phyloP scores from a whole-genome alignment of 345 rosid species.

The Eucalyptus microcorys region DNA sequence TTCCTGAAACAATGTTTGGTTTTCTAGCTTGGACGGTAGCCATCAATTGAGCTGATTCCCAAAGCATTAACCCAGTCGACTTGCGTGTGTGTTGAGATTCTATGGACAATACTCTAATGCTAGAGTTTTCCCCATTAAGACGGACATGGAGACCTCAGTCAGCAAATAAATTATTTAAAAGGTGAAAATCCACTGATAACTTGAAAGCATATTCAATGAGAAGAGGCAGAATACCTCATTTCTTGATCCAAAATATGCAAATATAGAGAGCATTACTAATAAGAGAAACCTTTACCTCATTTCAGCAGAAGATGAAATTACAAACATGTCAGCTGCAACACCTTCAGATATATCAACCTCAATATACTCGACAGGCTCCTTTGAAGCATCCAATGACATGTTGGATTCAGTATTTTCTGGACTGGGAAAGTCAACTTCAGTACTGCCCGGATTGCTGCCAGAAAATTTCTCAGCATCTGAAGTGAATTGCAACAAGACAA shows the following conservation, averaged over 20 bases:
- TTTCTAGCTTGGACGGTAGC: slow-evolving; percentile 62
- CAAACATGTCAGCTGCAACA: slow-evolving; percentile 64
- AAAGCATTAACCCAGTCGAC: slow-evolving; percentile 85
- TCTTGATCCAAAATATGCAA: not conserved
- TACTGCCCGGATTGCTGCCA: not conserved
- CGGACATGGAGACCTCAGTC: slow-evolving; percentile 33
- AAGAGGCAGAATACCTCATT: not conserved
- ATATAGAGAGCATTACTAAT: not conserved
- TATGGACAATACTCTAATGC: slow-evolving; percentile 48
- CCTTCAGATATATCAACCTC: slow-evolving; percentile 74
- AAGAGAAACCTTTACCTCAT: slow-evolving; percentile 33
- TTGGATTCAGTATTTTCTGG: slow-evolving; percentile 6
- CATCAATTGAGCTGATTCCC: slow-evolving; percentile 89
- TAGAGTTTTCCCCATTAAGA: slow-evolving; percentile 23
- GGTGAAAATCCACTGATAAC: not conserved
- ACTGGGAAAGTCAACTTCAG: slow-evolving; percentile 4
- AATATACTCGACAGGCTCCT: slow-evolving; percentile 1
- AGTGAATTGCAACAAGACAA: not conserved
- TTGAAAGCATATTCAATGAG: not conserved
- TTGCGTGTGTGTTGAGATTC: slow-evolving; percentile 84
- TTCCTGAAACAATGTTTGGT: slow-evolving; percentile 51
- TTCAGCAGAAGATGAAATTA: slow-evolving; percentile 32
- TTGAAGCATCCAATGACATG: not conserved
- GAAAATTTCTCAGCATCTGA: slow-evolving; percentile 1
- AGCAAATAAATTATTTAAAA: not conserved